Percentiles rank a stretch among this genome's conserved stretches.
These are phyloP conservation scores for Avena eriantha DNA, from an alignment of 176 grass and related monocot genomes.

Conservation along the genomic window DNA sequence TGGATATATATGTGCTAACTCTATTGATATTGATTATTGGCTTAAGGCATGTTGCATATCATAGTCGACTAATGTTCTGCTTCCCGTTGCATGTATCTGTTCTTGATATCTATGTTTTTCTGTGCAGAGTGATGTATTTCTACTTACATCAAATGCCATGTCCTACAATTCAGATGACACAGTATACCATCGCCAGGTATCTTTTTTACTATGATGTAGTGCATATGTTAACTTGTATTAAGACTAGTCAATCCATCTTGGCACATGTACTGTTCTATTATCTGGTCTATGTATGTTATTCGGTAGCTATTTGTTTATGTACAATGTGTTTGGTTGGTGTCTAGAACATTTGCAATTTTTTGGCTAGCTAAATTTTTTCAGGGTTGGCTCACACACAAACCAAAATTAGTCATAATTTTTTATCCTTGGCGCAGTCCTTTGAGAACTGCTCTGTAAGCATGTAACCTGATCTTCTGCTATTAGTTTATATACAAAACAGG, in stretches of 20 bases:
- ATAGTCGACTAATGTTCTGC: background rate
- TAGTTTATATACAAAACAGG: constrained; percentile 16
- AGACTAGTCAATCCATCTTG: too few species aligned
- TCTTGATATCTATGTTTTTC: constrained; percentile 17
- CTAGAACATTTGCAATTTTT: too few species aligned
- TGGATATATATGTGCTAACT: background rate
- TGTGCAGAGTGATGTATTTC: constrained; percentile 74
- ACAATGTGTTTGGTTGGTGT: constrained; percentile 1
- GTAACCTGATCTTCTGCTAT: constrained; percentile 2
- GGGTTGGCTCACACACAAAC: too few species aligned
- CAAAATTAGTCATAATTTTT: too few species aligned
- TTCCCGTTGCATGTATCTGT: background rate
- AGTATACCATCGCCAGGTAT: constrained; percentile 76
- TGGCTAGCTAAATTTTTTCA: too few species aligned
- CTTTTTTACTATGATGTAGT: constrained; percentile 11
- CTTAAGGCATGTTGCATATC: constrained; percentile 13
- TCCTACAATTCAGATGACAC: constrained; percentile 77
- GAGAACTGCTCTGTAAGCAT: background rate
- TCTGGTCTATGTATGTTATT: constrained; percentile 10
- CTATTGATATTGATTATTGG: constrained; percentile 29
- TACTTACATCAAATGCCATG: constrained; percentile 85
- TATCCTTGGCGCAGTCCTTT: background rate
- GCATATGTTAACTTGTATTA: too few species aligned
- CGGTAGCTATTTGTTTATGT: background rate
- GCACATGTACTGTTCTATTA: constrained; percentile 4